Conservation (phyloP, 257 asterid species). For the Fraxinus americana region DNA sequence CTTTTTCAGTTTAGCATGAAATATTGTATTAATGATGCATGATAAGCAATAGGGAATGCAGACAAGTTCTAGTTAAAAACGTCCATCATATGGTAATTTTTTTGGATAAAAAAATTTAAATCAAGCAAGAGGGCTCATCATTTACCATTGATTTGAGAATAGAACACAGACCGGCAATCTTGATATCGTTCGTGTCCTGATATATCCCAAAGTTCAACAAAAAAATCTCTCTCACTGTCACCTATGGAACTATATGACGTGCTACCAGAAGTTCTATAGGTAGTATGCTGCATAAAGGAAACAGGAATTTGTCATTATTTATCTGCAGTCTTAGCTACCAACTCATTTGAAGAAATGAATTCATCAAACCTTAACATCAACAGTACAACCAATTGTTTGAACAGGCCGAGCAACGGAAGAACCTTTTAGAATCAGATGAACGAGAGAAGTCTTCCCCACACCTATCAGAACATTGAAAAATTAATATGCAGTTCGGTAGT, state of each 20-base stretch:
- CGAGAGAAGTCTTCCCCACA: slow-evolving; percentile 57
- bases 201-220: slow-evolving; percentile 93
- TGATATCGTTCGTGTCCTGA: slow-evolving; percentile 96
- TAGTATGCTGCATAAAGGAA: slow-evolving; percentile 63
- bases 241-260: slow-evolving; percentile 71
- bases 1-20: slow-evolving; percentile 1
- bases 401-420: slow-evolving; percentile 46
- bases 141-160: slow-evolving; percentile 93
- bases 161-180: slow-evolving; percentile 90
- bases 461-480: slow-evolving; percentile 28
- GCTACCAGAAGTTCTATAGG: slow-evolving; percentile 70
- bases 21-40: not conserved
- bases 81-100: not conserved
- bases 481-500: not conserved
- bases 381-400: slow-evolving; percentile 56
- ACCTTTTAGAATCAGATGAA: slow-evolving; percentile 51
- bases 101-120: not conserved
- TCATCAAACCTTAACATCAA: slow-evolving; percentile 50
- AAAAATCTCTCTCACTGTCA: slow-evolving; percentile 75
- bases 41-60: not conserved
- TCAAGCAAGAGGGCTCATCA: slow-evolving; percentile 19
- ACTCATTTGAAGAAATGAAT: slow-evolving; percentile 13
- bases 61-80: not conserved
- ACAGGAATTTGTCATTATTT: slow-evolving; percentile 14
- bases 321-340: slow-evolving; percentile 19